A percentile compares a stretch with the other conserved stretches of the same genome.
Conservation (phyloP, 1,139 yeast species). For the Saccharomyces hybrid region DNA sequence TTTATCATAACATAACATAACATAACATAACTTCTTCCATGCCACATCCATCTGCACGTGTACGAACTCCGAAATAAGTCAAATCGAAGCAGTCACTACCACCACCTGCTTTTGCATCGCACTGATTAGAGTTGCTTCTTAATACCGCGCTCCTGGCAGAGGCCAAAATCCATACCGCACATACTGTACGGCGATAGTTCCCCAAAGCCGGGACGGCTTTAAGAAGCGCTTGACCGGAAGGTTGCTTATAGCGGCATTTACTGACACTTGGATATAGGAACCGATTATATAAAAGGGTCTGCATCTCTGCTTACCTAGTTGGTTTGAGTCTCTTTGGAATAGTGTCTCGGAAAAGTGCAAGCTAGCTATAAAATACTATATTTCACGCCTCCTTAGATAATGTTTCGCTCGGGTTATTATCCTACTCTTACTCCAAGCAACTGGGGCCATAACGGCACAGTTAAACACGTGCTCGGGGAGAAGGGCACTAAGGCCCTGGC, state of each 20-base stretch:
- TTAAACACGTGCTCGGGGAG: constrained; percentile 26
- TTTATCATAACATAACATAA: not conserved
- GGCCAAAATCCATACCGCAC: not conserved
- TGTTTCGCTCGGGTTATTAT: not conserved
- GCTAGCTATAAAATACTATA: no score
- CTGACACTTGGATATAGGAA: not conserved
- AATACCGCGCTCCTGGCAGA: not conserved
- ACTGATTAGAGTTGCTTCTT: not conserved
- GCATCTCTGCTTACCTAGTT: not conserved
- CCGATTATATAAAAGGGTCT: not conserved
- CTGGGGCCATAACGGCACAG: constrained; percentile 37
- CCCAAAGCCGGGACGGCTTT: not conserved
- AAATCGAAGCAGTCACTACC: not conserved
- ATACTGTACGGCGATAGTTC: not conserved
- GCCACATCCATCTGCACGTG: not conserved
- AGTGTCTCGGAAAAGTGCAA: no score
- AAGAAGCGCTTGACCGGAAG: not conserved
- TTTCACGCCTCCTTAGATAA: no score
- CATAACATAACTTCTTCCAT: no score
- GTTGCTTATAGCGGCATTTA: not conserved
- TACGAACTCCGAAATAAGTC: not conserved
- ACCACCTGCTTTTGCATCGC: not conserved
- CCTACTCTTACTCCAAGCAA: constrained; percentile 22
- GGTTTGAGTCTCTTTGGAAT: no score
- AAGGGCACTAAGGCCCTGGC: constrained; percentile 35